Conservation (phyloP, 2,329 filamentous ascomycete species). For the Huntiella moniliformis region DNA sequence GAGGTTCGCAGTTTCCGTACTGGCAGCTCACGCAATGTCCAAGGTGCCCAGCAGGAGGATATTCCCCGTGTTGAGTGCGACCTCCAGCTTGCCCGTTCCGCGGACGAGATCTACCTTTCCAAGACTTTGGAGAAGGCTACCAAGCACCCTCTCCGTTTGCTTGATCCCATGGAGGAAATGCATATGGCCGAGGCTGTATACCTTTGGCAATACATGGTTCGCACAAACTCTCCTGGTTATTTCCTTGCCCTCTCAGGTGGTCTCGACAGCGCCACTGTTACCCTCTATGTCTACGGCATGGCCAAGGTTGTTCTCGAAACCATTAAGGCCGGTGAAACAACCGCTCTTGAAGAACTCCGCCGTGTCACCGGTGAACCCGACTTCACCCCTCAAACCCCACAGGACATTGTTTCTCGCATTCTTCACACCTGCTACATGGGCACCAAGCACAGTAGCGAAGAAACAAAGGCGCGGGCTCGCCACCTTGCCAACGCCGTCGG, state of each 20-base stretch:
- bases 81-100: conserved; percentile 14
- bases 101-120: conserved; percentile 17
- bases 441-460: conserved; percentile 36
- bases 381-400: conserved; percentile 33
- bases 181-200: conserved; percentile 16
- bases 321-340: conserved; percentile 21
- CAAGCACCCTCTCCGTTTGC: conserved; percentile 13
- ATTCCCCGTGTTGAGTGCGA: conserved; percentile 18
- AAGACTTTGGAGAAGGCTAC: conserved; percentile 15
- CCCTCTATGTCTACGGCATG: conserved; percentile 26
- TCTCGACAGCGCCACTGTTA: conserved; percentile 16
- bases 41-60: conserved; percentile 28
- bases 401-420: conserved; percentile 33
- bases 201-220: conserved; percentile 38
- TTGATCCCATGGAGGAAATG: conserved; percentile 19
- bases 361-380: conserved; percentile 15
- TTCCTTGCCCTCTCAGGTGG: conserved; percentile 30
- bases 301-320: conserved; percentile 36
- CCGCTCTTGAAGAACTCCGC: conserved; percentile 15
- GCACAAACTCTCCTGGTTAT: conserved; percentile 30
- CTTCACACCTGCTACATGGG: conserved; percentile 36
- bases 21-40: conserved; percentile 36
- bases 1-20: conserved; percentile 45
- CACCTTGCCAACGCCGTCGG: conserved; percentile 44
- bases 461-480: conserved; percentile 42